A percentile compares a stretch with the other conserved stretches of the same genome.
Evolutionary conservation across 2,329 filamentous ascomycete genomes (phyloP).

Genomic region (Diplodia mutila): DNA sequence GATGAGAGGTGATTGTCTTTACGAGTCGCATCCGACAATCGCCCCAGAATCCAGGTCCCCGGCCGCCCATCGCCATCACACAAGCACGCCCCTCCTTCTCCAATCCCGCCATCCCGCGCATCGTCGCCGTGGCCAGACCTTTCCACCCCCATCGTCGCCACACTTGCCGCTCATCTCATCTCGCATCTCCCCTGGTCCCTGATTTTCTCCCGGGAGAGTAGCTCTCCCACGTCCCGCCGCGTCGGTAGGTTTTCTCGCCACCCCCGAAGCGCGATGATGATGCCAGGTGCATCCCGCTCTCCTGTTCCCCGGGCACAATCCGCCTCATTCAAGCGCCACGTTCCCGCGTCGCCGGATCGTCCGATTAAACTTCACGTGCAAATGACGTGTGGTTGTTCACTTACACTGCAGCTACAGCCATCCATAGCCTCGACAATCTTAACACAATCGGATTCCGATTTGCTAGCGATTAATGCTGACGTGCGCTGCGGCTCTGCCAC

Average conservation of each 20-base stretch:
- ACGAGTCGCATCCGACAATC: conserved; percentile 5
- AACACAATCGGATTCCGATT: not conserved
- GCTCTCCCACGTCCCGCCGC: conserved; percentile 1
- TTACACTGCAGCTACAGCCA: not conserved
- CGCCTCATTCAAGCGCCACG: conserved; percentile 6
- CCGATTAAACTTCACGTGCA: not conserved
- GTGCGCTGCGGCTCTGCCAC: conserved; percentile 11
- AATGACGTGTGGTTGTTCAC: conserved; percentile 9
- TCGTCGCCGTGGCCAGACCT: not conserved
- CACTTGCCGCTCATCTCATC: conserved; percentile 4
- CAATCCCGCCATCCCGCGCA: not conserved
- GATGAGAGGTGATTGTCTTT: conserved; percentile 14
- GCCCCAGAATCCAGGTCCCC: not conserved
- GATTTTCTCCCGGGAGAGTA: not conserved
- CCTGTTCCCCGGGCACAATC: not conserved
- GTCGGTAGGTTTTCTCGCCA: not conserved
- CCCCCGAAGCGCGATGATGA: not conserved
- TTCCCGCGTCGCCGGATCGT: not conserved
- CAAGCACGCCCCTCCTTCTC: no score
- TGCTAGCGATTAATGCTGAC: not conserved
- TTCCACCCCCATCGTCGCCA: not conserved
- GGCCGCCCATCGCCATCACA: conserved; percentile 18
- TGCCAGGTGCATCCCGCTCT: conserved; percentile 5
- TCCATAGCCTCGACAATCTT: not conserved
- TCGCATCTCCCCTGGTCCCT: conserved; percentile 12